Evolutionary conservation across 345 rosid species (phyloP), one percentile per base, ranked within the genome.

Genomic region (Carallia brachiata): DNA sequence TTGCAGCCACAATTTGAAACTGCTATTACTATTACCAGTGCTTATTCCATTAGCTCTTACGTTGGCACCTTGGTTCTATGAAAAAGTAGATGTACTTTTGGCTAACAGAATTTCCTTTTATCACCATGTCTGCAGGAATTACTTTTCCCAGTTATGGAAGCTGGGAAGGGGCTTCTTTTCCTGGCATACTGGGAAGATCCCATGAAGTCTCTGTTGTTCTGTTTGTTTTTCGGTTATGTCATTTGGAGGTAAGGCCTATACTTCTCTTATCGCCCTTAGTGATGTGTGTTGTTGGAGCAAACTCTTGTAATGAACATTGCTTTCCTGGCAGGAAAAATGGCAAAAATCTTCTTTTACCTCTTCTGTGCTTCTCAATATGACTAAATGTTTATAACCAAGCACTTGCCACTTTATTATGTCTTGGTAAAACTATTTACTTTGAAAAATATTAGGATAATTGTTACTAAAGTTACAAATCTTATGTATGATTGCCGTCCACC

Each of bases 161-260:
- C 83, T 34, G 83, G 94, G 75, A 86, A 82, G 55, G 75, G 84
- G 87, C 76, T 90, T 70, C 71, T 84, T 60, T 82, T 84, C 70
- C 65, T 90, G 79, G 66, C 79, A 58, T 78, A 71, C 72, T 96
- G 98, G 99, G 96, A 96, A 62, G 88, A 90, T 75, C 84, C 90
- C 56, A 48, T 70, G 66, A 90, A 88, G 77, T 96, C 98, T 69
- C 73, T 64, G 53, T 52, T 87, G 3, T 96, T 96, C 83, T 90
- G 97, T 80, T 78, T 92, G 86, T 70, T 81, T 27, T 71, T 72
- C 58, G 75, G 80, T 68, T 86, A 70, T 77, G 74, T 90, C 73
- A 86, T 96, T 48, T 89, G 77, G 86, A 83, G 90, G 99, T 92
- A 52, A 78, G 79, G 56, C 59, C 10, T 12, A 32, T 52, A n/a